These are phyloP conservation scores for Abrus precatorius DNA, from an alignment of 306 rosid genomes.

Conservation along the genomic window DNA sequence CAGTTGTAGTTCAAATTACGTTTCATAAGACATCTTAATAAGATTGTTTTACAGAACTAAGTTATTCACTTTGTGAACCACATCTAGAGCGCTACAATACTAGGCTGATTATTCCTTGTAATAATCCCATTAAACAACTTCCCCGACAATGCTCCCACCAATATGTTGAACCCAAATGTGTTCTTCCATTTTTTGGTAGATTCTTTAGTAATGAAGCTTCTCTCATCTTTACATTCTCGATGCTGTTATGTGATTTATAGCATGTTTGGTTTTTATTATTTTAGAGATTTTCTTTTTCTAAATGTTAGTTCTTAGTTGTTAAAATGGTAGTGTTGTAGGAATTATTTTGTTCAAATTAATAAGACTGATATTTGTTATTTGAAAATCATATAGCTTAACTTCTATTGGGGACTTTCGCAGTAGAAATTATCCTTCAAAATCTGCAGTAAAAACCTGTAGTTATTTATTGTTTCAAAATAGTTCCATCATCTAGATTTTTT, in stretches of 20 bases:
- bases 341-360: constrained; percentile 6
- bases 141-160: constrained; percentile 55
- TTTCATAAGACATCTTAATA: constrained; percentile 30
- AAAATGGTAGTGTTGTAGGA: no score
- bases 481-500: constrained; percentile 43
- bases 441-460: no score
- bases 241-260: no score
- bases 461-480: constrained; percentile 40
- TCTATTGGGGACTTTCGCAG: neutral
- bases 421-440: constrained; percentile 4
- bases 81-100: constrained; percentile 68
- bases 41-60: constrained; percentile 41
- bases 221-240: constrained; percentile 69
- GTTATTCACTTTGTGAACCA: constrained; percentile 42
- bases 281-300: no score
- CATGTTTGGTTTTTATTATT: no score
- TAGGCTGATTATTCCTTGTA: constrained; percentile 46
- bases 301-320: no score
- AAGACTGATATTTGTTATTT: constrained; percentile 31
- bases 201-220: constrained; percentile 54
- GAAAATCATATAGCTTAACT: constrained; percentile 15
- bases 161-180: constrained; percentile 63
- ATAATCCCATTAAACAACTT: constrained; percentile 55
- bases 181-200: constrained; percentile 55
- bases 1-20: no score